Percentiles rank a stretch among this genome's conserved stretches.
Evolutionary conservation across 2,329 filamentous ascomycete species (phyloP).

Genomic region (Sarocladiaceae sp.): DNA sequence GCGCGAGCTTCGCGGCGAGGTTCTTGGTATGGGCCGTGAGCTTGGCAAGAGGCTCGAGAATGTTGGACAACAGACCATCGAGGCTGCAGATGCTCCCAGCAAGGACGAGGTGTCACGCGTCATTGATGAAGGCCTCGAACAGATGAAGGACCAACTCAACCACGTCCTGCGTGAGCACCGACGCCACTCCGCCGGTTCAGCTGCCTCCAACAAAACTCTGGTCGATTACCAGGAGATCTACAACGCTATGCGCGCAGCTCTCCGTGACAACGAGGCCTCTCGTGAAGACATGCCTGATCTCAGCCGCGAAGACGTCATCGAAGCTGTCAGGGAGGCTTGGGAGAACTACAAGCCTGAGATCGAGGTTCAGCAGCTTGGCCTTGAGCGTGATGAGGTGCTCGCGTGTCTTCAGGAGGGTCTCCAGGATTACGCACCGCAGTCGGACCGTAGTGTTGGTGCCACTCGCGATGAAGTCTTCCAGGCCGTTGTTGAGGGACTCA

Average conservation of each 20-base stretch:
- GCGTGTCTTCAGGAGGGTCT: slow-evolving; percentile 83
- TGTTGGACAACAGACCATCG: slow-evolving; percentile 25
- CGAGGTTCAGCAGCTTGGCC: slow-evolving; percentile 80
- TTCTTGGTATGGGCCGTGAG: slow-evolving; percentile 90
- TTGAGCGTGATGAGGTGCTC: slow-evolving; percentile 87
- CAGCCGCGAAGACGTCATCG: slow-evolving; percentile 77
- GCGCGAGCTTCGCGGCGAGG: slow-evolving; percentile 84
- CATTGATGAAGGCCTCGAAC: slow-evolving; percentile 73
- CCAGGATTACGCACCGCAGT: slow-evolving; percentile 61
- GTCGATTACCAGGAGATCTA: slow-evolving; percentile 84
- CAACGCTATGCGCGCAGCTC: slow-evolving; percentile 73
- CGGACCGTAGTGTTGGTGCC: slow-evolving; percentile 53
- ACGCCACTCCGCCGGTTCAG: slow-evolving; percentile 61
- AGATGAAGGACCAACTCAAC: slow-evolving; percentile 82
- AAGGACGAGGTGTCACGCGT: slow-evolving; percentile 71
- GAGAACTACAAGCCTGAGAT: slow-evolving; percentile 94
- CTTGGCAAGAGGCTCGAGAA: slow-evolving; percentile 83
- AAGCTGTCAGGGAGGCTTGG: slow-evolving; percentile 85
- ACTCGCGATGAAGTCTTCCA: slow-evolving; percentile 81
- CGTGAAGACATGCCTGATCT: slow-evolving; percentile 38
- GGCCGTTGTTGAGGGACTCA: slow-evolving; percentile 80
- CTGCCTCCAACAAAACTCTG: slow-evolving; percentile 52
- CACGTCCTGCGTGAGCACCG: slow-evolving; percentile 72
- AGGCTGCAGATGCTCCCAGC: slow-evolving; percentile 45
- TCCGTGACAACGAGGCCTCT: slow-evolving; percentile 55